Evolutionary conservation across 2,329 filamentous ascomycete genomes (phyloP), one percentile per base, ranked within the genome.

Genomic region (Hypomyces perniciosus): DNA sequence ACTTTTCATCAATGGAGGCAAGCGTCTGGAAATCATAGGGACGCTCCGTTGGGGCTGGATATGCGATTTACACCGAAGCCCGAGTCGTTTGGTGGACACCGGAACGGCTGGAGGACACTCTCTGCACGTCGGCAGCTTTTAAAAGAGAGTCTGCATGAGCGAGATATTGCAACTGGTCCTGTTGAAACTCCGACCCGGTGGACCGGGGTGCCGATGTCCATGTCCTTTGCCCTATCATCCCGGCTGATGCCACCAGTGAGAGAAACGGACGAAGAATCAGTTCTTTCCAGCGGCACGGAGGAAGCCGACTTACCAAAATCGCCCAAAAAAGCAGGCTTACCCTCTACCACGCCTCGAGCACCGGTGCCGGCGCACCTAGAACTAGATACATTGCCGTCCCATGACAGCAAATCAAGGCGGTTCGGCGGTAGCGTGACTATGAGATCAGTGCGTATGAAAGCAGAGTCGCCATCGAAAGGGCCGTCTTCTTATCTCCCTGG

Each of bases 111-210:
- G 57, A 59, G 56, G 53, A 56, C 60, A 8, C 54, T 62, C 6
- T 61, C 61, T 20, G 58, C 56, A 8, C 57, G 59, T 46, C 59
- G 59, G 12, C 56, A 60, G 10, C 50, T 60, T 12, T 52, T 55
- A 9, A 61, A 52, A 44, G 61, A 61, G 38, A 54, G 56, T 6
- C 56, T 61, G 26, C 54, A 55, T 28, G 51, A 50, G 7, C 56
- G 54, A 13, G 59, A 61, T 35, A 55, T 58, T 33, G 43, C 55
- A 1, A 50, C 52, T 20, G 61, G 55, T 42, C 51, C 59, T 6
- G 50, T 70, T 10, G 68, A 70, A 44, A 77, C 74, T 6, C 74
- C 74, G 2, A 76, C 72, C n/a, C 72, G 72, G 45, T 71, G 72
- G 67, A 74, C 72, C 3, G 70, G 75, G 4, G 63, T 69, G 46